These are phyloP conservation scores for Chlorella vulgaris DNA, from an alignment of 139 green algal species.

Conservation along the genomic window DNA sequence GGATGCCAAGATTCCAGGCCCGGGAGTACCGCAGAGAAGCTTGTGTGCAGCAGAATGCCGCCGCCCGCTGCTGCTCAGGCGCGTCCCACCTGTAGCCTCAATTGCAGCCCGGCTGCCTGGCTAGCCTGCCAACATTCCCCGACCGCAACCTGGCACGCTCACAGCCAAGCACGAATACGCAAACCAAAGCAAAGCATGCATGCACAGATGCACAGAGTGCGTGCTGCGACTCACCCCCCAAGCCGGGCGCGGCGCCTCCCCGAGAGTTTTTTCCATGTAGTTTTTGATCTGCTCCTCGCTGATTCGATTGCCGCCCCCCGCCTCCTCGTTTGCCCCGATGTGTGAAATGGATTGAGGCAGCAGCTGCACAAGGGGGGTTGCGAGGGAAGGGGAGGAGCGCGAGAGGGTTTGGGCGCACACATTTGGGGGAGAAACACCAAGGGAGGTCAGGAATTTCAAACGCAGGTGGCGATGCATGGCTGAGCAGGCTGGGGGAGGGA, in stretches of 20 bases:
- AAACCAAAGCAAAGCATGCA: background rate
- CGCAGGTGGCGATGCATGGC: too few species aligned
- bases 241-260: conserved; percentile 66
- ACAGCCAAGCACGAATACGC: background rate
- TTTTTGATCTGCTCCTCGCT: conserved; percentile 78
- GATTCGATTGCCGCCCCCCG: conserved; percentile 79
- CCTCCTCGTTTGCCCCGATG: conserved; percentile 58
- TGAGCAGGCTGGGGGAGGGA: too few species aligned
- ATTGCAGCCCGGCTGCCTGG: too few species aligned
- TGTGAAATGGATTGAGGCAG: conserved; percentile 64
- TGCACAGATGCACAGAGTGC: background rate
- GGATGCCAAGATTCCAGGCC: too few species aligned
- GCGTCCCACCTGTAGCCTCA: too few species aligned
- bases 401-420: background rate
- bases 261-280: conserved; percentile 77
- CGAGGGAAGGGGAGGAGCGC: background rate
- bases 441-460: too few species aligned
- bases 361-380: conserved; percentile 34
- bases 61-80: too few species aligned
- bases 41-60: too few species aligned
- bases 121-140: too few species aligned
- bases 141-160: too few species aligned
- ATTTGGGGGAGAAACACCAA: too few species aligned
- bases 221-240: conserved; percentile 61
- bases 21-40: too few species aligned